Evolutionary conservation across 2,329 filamentous ascomycete species (phyloP), one percentile per base, ranked within the genome.

Genomic region (Aspergillus fijiensis): DNA sequence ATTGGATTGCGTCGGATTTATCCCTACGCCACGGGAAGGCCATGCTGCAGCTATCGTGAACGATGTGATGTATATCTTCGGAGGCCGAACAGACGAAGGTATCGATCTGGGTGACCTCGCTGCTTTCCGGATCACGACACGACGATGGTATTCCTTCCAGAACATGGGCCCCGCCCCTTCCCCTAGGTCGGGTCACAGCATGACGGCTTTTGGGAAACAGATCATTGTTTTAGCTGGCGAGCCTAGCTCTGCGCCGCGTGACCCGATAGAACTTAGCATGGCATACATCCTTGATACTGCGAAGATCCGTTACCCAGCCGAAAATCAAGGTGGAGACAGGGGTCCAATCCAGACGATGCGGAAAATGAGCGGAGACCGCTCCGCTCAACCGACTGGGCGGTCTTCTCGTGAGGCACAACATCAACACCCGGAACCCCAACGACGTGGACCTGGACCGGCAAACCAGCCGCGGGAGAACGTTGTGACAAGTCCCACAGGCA

Each of bases 31-130:
- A 19, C 87, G 95, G 62, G 95, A 99, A 81, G 95, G 95, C 3
- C 95, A 99, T 75, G 93, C 96, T 12, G 92, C 95, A 14, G 89
- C 94, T 4, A 82, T 99, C 21, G 93, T 99, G 49, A 92, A 95
- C 74, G 95, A 99, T 73, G 95, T 97, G 61, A 99, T 99, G 96
- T 99, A 99, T 79, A 88, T 99, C 62, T 99, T 99, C 75, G 96
- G 96, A 67, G 95, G 95, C 49, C 89, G 95, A 61, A 97, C 92
- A 0, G 92, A 97, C 72, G 93, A 98, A 67, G 95, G 95, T 1
- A 86, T 88, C 29, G 95, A 99, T 73, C 81, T 99, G 4, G 95
- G 94, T 35, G 95, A 99, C 75, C 82, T 99, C 49, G 94, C 95
- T 2, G 95, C 95, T 10, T 91, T 91, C 76, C 84, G 87, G 53